Percentiles rank a stretch among this genome's conserved stretches.
Conservation (phyloP, 106 monocot species). For the Xerophyta viscosa region DNA sequence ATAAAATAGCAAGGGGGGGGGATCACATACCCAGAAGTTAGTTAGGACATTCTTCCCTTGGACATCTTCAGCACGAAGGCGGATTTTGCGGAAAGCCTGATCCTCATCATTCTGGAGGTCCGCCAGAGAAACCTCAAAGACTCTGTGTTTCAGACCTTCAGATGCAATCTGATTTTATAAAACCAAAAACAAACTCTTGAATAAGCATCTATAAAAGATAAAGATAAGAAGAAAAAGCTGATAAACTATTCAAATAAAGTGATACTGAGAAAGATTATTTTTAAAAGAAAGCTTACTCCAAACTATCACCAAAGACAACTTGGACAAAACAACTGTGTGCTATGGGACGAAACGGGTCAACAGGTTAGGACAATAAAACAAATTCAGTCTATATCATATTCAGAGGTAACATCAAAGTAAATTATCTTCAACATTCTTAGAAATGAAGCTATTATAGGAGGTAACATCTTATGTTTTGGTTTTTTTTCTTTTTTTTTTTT, state of each 20-base stretch:
- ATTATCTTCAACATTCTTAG: too few species aligned
- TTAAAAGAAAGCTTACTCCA: neutral
- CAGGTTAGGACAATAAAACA: too few species aligned
- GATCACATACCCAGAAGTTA: constrained; percentile 90
- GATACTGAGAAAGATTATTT: neutral
- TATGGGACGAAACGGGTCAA: too few species aligned
- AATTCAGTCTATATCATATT: too few species aligned
- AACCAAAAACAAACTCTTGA: neutral
- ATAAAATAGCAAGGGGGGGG: too few species aligned
- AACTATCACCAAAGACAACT: too few species aligned
- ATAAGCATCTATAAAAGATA: neutral
- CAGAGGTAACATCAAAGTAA: too few species aligned
- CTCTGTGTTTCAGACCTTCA: constrained; percentile 89
- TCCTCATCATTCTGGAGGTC: constrained; percentile 93
- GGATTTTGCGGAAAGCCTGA: constrained; percentile 85
- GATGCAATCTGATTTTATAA: constrained; percentile 56
- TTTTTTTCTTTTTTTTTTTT: too few species aligned
- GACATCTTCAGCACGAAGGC: constrained; percentile 75
- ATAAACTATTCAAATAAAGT: neutral
- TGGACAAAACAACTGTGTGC: too few species aligned
- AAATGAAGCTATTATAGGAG: too few species aligned
- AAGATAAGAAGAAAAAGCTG: neutral
- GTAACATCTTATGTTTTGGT: too few species aligned
- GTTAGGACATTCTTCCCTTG: constrained; percentile 94
- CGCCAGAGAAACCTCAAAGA: constrained; percentile 77